Evolutionary conservation across 2,329 filamentous ascomycete genomes (phyloP).

Genomic region (Fusarium tjaetaba): DNA sequence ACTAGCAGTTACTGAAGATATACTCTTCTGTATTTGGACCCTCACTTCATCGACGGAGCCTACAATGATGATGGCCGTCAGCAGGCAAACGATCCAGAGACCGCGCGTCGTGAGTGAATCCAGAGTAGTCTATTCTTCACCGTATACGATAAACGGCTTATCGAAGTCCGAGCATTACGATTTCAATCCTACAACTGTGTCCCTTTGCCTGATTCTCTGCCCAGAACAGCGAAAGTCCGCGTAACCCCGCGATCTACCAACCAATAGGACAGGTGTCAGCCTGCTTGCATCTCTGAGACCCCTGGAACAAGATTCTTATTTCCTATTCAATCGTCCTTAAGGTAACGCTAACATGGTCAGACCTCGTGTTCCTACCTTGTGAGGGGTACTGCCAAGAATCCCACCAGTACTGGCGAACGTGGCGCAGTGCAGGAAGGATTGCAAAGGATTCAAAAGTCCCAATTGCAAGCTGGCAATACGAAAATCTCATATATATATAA

Average conservation of each 20-base stretch:
- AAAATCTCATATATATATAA: neutral
- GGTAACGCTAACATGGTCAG: neutral
- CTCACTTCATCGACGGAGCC: neutral
- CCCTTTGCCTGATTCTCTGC: neutral
- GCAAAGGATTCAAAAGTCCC: accelerated
- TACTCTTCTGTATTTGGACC: too few relatives aligned
- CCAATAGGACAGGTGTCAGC: neutral
- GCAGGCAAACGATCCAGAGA: accelerated
- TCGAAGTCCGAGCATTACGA: neutral
- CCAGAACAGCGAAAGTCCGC: neutral
- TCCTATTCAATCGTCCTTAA: neutral
- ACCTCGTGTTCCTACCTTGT: neutral
- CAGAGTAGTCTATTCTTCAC: neutral
- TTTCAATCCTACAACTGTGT: neutral
- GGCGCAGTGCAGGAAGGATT: neutral
- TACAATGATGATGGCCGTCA: neutral
- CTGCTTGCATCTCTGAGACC: neutral
- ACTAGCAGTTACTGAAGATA: too few relatives aligned
- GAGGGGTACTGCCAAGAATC: neutral
- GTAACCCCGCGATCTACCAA: neutral
- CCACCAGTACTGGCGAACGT: neutral
- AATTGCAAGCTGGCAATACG: neutral
- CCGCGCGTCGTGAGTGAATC: neutral
- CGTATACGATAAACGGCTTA: accelerated
- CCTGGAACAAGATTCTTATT: neutral